Conservation (phyloP, 1,284 basidiomycete genomes). For the Marasmius sp. region DNA sequence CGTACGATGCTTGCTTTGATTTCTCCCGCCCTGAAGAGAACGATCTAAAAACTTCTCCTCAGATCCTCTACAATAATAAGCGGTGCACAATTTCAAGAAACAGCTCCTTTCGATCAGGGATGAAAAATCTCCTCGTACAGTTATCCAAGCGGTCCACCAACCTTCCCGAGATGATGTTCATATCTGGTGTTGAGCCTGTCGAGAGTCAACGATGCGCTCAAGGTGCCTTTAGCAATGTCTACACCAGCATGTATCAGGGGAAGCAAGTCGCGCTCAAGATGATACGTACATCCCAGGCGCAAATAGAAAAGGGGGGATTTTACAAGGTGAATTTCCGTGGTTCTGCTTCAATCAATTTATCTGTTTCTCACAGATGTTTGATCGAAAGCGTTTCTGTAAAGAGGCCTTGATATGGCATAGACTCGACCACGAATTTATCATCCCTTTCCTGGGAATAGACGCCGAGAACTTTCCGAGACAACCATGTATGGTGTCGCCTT, state of each 20-base stretch:
- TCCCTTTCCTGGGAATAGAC: slow-evolving; percentile 21
- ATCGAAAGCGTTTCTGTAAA: slow-evolving; percentile 13
- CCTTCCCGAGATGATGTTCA: slow-evolving; percentile 18
- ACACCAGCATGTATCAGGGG: slow-evolving; percentile 12
- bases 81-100: background rate
- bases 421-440: slow-evolving; percentile 17
- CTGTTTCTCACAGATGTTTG: background rate
- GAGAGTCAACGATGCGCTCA: slow-evolving; percentile 9
- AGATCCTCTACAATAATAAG: background rate
- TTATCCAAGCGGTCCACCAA: slow-evolving; percentile 15
- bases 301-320: background rate
- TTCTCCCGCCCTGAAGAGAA: no score
- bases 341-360: background rate
- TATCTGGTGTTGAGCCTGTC: slow-evolving; percentile 14
- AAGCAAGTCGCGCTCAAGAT: slow-evolving; percentile 18
- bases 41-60: no score
- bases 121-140: background rate
- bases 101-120: background rate
- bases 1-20: background rate
- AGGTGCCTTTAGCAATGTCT: slow-evolving; percentile 21
- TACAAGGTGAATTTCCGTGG: background rate
- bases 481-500: slow-evolving; percentile 19
- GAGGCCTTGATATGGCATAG: slow-evolving; percentile 21
- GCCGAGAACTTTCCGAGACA: slow-evolving; percentile 16
- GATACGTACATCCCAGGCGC: slow-evolving; percentile 17